These are phyloP conservation scores for Capronia epimyces DNA, from an alignment of 2,329 filamentous ascomycete genomes.

Conservation along the genomic window DNA sequence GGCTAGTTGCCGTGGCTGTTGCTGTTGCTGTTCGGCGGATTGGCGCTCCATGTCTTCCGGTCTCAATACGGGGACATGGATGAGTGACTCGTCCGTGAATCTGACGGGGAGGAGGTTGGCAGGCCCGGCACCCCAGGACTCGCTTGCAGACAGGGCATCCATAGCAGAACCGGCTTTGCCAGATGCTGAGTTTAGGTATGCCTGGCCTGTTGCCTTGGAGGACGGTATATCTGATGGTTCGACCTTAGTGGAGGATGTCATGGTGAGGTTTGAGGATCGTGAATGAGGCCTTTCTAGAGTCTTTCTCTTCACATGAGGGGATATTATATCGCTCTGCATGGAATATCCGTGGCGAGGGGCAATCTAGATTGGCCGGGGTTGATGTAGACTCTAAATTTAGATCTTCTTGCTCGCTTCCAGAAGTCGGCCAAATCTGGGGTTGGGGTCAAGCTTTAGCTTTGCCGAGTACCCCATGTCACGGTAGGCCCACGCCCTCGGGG, in stretches of 20 bases:
- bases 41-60: constrained; percentile 1
- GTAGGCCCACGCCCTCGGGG: no score
- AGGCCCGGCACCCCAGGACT: constrained; percentile 8
- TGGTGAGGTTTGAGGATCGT: no score
- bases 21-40: background rate
- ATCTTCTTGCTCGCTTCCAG: background rate
- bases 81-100: constrained; percentile 19
- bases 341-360: no score
- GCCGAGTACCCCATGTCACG: no score
- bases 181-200: constrained; percentile 1
- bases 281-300: no score
- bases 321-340: no score
- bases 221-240: background rate
- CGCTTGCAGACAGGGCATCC: background rate
- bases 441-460: no score
- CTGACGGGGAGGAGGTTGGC: constrained; percentile 12
- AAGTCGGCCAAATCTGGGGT: no score
- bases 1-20: background rate
- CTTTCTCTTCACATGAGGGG: no score
- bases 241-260: background rate
- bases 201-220: constrained; percentile 20
- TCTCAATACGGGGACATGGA: constrained; percentile 22
- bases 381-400: background rate
- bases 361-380: no score
- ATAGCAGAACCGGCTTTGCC: background rate